A percentile compares a stretch with the other conserved stretches of the same genome.
Conservation (phyloP, 1,284 basidiomycete species). For the Coriolopsis trogii region DNA sequence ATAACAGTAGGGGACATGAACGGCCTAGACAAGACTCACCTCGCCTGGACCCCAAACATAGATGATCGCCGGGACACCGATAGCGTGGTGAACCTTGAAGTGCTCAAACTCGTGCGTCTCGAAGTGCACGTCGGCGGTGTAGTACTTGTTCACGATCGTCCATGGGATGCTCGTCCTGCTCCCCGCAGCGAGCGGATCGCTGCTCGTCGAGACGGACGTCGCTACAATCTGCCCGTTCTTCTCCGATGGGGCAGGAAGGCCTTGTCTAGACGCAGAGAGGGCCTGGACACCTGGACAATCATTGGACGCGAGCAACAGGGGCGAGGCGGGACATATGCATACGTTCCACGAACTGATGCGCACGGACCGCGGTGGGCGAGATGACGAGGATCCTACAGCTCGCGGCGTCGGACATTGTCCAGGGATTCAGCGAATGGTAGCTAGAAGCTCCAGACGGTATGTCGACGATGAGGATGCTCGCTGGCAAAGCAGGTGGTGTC, state of each 20-base stretch:
- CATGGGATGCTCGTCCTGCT: conserved; percentile 54
- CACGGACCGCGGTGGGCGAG: conserved; percentile 44
- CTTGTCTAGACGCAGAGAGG: conserved; percentile 14
- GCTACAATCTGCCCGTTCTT: not conserved
- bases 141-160: conserved; percentile 86
- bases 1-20: conserved; percentile 10
- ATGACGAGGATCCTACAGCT: conserved; percentile 52
- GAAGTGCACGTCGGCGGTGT: conserved; percentile 78
- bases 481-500: too few relatives aligned
- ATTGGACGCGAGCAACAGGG: conserved; percentile 19
- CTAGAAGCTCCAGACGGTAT: too few relatives aligned
- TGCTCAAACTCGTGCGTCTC: conserved; percentile 34
- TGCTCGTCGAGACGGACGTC: conserved; percentile 12
- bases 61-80: conserved; percentile 69
- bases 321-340: conserved; percentile 34
- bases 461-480: too few relatives aligned
- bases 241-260: not conserved
- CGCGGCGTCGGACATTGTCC: conserved; percentile 25
- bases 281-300: conserved; percentile 32
- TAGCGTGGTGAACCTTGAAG: conserved; percentile 33
- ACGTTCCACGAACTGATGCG: conserved; percentile 49
- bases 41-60: conserved; percentile 70
- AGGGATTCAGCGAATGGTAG: too few relatives aligned
- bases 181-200: conserved; percentile 10
- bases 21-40: conserved; percentile 42